Conservation (phyloP, 2,329 filamentous ascomycete species). For the Shiraia sp. region DNA sequence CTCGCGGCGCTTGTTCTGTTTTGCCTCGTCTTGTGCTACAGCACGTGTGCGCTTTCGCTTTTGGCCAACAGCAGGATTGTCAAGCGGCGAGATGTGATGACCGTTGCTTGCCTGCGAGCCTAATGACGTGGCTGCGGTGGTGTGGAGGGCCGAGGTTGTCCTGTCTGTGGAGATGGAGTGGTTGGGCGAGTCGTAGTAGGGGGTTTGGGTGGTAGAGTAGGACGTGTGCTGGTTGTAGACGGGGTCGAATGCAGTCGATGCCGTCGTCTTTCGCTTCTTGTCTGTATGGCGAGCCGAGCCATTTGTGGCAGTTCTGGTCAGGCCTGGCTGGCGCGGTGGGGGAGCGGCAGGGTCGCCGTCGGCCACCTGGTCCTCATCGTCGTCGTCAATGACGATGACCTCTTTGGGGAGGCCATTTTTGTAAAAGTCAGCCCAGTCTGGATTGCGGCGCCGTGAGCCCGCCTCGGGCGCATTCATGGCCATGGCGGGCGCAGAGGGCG, state of each 20-base stretch:
- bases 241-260: conserved; percentile 66
- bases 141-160: conserved; percentile 78
- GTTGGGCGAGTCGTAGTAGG: conserved; percentile 67
- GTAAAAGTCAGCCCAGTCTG: conserved; percentile 50
- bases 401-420: conserved; percentile 53
- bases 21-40: conserved; percentile 80
- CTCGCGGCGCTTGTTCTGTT: conserved; percentile 65
- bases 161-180: conserved; percentile 81
- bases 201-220: conserved; percentile 74
- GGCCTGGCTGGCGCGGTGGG: conserved; percentile 25
- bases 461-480: conserved; percentile 16
- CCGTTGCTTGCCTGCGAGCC: conserved; percentile 67
- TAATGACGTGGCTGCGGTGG: conserved; percentile 86
- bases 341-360: conserved; percentile 23
- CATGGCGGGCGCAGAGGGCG: conserved; percentile 31
- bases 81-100: conserved; percentile 63
- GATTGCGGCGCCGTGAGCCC: conserved; percentile 31
- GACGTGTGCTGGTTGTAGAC: conserved; percentile 72
- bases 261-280: conserved; percentile 75
- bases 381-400: conserved; percentile 58
- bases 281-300: conserved; percentile 58
- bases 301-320: conserved; percentile 43
- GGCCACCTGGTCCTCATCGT: conserved; percentile 37
- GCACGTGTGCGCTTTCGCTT: conserved; percentile 89
- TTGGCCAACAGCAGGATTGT: conserved; percentile 71